A percentile compares a stretch with the other conserved stretches of the same genome.
Evolutionary conservation across 2,329 filamentous ascomycete genomes (phyloP).

Genomic region (Pyrenophora teres): DNA sequence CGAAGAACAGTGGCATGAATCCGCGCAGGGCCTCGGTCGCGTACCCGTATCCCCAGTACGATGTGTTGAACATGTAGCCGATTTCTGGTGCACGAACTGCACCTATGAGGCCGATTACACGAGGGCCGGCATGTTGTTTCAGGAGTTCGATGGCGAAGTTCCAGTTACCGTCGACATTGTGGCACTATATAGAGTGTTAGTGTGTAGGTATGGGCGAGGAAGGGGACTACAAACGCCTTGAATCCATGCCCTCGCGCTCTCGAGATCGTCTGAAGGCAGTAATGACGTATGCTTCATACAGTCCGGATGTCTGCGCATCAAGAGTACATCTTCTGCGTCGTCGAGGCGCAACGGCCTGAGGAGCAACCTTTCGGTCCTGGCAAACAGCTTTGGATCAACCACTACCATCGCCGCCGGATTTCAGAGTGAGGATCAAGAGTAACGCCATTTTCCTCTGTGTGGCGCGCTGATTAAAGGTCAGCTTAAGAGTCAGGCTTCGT

Average conservation of each 20-base stretch:
- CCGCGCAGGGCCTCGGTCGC: constrained; percentile 52
- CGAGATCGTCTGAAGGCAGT: constrained; percentile 57
- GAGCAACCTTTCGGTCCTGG: constrained; percentile 59
- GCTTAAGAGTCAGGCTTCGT: constrained; percentile 2
- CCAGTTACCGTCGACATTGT: constrained; percentile 52
- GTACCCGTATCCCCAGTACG: constrained; percentile 50
- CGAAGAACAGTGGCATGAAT: constrained; percentile 50
- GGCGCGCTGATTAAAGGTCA: constrained; percentile 8
- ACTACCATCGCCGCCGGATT: constrained; percentile 37
- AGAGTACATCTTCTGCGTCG: constrained; percentile 58
- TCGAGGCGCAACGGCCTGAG: constrained; percentile 57
- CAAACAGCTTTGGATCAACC: constrained; percentile 37
- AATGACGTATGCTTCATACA: constrained; percentile 65
- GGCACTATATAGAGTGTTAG: constrained; percentile 23
- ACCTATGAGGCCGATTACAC: constrained; percentile 51
- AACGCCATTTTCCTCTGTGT: constrained; percentile 23
- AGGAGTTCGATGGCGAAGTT: constrained; percentile 58
- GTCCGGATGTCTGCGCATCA: constrained; percentile 62
- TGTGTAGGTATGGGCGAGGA: too few relatives aligned
- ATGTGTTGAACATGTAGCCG: constrained; percentile 51
- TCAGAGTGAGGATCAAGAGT: constrained; percentile 1
- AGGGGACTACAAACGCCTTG: constrained; percentile 22
- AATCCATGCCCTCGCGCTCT: constrained; percentile 46
- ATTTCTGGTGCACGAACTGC: constrained; percentile 49
- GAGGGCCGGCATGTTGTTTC: constrained; percentile 17